Evolutionary conservation across 495 filamentous ascomycete genomes (phyloP).

Genomic region (Tuber microsphaerosporum): DNA sequence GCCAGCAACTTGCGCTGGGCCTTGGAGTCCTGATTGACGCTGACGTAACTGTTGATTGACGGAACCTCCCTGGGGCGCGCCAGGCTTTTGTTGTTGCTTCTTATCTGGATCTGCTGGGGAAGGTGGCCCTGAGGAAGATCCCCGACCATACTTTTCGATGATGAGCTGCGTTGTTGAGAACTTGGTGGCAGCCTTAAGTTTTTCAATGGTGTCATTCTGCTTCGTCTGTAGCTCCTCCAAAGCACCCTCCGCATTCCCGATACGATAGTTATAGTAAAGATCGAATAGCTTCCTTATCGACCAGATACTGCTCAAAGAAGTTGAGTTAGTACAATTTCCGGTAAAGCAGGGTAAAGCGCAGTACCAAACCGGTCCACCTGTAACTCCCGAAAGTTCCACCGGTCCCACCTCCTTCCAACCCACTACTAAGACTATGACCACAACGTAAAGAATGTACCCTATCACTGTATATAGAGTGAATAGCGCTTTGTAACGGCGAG

Average conservation of each 20-base stretch:
- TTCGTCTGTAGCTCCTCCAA: conserved; percentile 69
- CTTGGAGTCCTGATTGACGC: conserved; percentile 14
- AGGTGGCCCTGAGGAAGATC: conserved; percentile 20
- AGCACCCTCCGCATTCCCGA: conserved; percentile 57
- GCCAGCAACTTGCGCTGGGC: neutral
- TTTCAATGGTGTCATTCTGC: conserved; percentile 78
- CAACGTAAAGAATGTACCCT: conserved; percentile 75
- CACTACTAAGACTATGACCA: conserved; percentile 72
- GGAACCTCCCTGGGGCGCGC: conserved; percentile 26
- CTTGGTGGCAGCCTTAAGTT: conserved; percentile 86
- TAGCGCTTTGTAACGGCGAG: conserved; percentile 72
- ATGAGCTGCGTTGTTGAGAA: conserved; percentile 91
- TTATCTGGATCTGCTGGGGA: conserved; percentile 43
- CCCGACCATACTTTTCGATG: conserved; percentile 84
- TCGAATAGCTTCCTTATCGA: conserved; percentile 36
- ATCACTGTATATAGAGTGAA: conserved; percentile 86
- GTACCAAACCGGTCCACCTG: conserved; percentile 71
- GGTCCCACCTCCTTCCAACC: conserved; percentile 74
- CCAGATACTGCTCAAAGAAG: conserved; percentile 41
- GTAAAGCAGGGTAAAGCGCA: conserved; percentile 2
- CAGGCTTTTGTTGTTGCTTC: conserved; percentile 41
- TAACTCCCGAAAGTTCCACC: conserved; percentile 66
- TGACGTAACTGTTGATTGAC: conserved; percentile 23
- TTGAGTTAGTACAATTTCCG: conserved; percentile 13
- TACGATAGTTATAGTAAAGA: conserved; percentile 71